Percentiles rank a stretch among this genome's conserved stretches.
phyloP scores from a whole-genome alignment of 2,329 filamentous ascomycete species.

The Paecilomyces sp. region DNA sequence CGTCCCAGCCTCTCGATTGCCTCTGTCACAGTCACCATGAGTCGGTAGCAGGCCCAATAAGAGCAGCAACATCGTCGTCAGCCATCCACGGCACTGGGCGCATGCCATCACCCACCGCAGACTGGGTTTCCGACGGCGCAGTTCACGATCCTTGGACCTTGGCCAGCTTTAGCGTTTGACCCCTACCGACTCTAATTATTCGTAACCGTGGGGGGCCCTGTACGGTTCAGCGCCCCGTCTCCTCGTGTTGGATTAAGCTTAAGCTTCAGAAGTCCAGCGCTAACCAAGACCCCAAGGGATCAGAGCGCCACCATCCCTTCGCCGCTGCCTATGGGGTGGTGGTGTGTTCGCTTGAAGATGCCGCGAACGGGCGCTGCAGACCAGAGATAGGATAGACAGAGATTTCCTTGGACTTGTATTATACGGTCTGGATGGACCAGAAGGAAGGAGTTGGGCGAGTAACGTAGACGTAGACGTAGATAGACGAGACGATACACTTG shows the following conservation, averaged over 20 bases:
- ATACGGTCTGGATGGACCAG: not conserved
- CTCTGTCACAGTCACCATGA: not conserved
- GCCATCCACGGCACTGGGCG: not conserved
- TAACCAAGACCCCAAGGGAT: constrained; percentile 24
- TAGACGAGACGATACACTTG: not conserved
- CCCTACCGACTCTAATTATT: not conserved
- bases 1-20: not conserved
- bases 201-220: not conserved
- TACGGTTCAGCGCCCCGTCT: not conserved
- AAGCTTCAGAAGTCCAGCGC: constrained; percentile 32
- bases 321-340: constrained; percentile 1
- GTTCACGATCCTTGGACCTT: not conserved
- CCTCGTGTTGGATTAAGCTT: constrained; percentile 40
- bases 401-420: not conserved
- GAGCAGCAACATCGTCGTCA: not conserved
- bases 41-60: not conserved
- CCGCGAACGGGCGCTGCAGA: constrained; percentile 10
- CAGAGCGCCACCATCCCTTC: constrained; percentile 21
- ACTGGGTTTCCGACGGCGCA: not conserved
- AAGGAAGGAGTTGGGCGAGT: not conserved
- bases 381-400: not conserved
- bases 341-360: constrained; percentile 4
- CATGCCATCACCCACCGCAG: not conserved
- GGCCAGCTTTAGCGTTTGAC: not conserved
- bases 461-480: not conserved